Evolutionary conservation across 2,329 filamentous ascomycete species (phyloP).

Genomic region (Phoma herbarum): DNA sequence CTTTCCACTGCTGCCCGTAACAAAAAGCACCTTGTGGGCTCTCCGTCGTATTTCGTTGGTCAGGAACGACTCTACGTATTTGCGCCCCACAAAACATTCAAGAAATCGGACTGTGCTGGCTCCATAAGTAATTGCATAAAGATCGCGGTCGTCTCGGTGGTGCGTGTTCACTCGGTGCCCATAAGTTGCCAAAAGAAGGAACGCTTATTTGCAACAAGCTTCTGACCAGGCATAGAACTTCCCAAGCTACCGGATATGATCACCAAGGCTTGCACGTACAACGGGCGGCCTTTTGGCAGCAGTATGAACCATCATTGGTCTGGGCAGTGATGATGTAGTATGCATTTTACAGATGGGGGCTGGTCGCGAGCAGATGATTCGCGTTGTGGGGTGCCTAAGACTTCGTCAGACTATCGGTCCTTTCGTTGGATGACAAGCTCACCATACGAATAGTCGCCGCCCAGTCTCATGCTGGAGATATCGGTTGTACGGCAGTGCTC

Average conservation of each 20-base stretch:
- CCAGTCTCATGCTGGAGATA: neutral
- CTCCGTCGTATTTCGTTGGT: slow-evolving; percentile 16
- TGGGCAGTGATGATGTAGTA: neutral
- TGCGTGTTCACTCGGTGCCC: slow-evolving; percentile 6
- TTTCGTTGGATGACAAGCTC: neutral
- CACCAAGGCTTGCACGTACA: neutral
- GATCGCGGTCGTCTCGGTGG: neutral
- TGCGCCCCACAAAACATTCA: slow-evolving; percentile 2
- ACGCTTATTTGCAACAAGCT: slow-evolving; percentile 28
- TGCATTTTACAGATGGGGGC: neutral
- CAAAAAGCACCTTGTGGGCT: slow-evolving; percentile 8
- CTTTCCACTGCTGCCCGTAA: slow-evolving; percentile 23
- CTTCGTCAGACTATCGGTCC: neutral
- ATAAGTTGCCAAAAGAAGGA: slow-evolving; percentile 2
- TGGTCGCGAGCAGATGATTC: neutral
- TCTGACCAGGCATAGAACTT: slow-evolving; percentile 9
- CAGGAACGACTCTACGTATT: slow-evolving; percentile 8
- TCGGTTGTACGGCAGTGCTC: neutral
- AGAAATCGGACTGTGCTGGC: neutral
- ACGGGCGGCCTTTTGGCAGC: neutral
- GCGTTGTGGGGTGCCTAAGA: neutral
- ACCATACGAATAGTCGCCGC: neutral
- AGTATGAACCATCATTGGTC: neutral
- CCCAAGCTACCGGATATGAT: neutral
- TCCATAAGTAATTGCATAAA: slow-evolving; percentile 6